phyloP scores from a whole-genome alignment of 805 yeast genomes.

The Cyberlindnera mrakii region DNA sequence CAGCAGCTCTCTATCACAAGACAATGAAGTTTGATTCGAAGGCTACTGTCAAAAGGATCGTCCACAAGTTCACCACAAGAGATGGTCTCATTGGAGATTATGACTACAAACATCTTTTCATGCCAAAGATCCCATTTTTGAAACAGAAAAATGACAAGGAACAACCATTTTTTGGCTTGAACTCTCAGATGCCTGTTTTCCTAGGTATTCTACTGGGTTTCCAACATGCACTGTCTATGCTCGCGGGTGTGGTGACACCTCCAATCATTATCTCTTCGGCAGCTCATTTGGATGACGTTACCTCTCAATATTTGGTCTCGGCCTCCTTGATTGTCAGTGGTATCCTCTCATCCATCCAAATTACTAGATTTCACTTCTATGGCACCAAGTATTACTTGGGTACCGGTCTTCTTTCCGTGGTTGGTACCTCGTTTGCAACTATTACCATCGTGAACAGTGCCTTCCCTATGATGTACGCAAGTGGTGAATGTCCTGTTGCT shows the following conservation, averaged over 20 bases:
- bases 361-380: constrained; percentile 72
- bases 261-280: constrained; percentile 63
- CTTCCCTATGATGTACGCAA: constrained; percentile 72
- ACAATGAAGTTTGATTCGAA: background rate
- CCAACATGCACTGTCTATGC: constrained; percentile 85
- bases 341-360: constrained; percentile 64
- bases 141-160: constrained; percentile 37
- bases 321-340: constrained; percentile 69
- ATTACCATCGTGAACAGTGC: constrained; percentile 73
- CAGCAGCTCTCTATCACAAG: too few relatives aligned
- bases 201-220: constrained; percentile 75
- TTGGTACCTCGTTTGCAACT: constrained; percentile 88
- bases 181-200: constrained; percentile 75
- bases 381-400: constrained; percentile 75
- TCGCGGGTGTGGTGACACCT: constrained; percentile 87
- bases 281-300: constrained; percentile 48
- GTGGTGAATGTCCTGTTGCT: constrained; percentile 59
- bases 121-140: constrained; percentile 72
- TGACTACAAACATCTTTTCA: constrained; percentile 73
- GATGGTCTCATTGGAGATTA: constrained; percentile 87
- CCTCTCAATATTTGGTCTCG: constrained; percentile 62
- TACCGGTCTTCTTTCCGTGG: constrained; percentile 84
- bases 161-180: constrained; percentile 79
- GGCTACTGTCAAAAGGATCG: background rate
- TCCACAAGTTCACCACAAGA: constrained; percentile 53